Conservation (phyloP, 2,329 filamentous ascomycete genomes). For the Proliferodiscus dingleyae region DNA sequence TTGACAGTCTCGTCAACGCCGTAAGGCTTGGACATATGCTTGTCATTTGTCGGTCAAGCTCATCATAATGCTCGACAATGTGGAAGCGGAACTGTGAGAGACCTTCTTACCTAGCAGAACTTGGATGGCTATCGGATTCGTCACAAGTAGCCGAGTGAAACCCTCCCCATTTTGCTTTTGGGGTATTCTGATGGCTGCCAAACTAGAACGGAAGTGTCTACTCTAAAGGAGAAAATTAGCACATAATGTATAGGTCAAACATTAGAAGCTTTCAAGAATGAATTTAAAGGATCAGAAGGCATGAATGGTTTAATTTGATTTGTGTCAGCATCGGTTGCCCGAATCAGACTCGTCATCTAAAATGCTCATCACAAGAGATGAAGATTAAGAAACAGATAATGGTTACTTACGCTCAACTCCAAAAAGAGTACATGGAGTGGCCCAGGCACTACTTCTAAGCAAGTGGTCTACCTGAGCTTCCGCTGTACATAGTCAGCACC, state of each 20-base stretch:
- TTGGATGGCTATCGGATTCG: no score
- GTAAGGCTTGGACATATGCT: conserved; percentile 92
- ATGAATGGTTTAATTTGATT: conserved; percentile 69
- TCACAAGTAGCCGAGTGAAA: no score
- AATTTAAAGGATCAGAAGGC: conserved; percentile 47
- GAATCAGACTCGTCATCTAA: conserved; percentile 77
- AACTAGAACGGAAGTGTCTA: no score
- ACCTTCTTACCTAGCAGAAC: conserved; percentile 2
- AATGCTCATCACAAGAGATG: conserved; percentile 42
- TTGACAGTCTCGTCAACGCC: conserved; percentile 50
- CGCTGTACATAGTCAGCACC: conserved; percentile 1
- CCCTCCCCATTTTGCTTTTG: no score
- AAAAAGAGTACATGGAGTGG: background rate
- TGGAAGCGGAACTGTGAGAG: conserved; percentile 15
- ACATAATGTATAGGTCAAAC: conserved; percentile 5
- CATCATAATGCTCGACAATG: conserved; percentile 59
- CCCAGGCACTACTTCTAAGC: background rate
- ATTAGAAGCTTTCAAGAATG: background rate
- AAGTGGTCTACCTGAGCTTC: background rate
- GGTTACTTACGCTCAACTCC: conserved; percentile 12
- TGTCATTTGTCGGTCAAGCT: conserved; percentile 79
- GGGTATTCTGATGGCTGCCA: no score
- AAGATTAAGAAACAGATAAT: conserved; percentile 7
- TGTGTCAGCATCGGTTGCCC: conserved; percentile 68
- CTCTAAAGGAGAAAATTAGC: conserved; percentile 15